Percentiles rank a stretch among this genome's conserved stretches.
These are phyloP conservation scores for Metschnikowia kunwiensis DNA, from an alignment of 805 yeast genomes.

Conservation along the genomic window DNA sequence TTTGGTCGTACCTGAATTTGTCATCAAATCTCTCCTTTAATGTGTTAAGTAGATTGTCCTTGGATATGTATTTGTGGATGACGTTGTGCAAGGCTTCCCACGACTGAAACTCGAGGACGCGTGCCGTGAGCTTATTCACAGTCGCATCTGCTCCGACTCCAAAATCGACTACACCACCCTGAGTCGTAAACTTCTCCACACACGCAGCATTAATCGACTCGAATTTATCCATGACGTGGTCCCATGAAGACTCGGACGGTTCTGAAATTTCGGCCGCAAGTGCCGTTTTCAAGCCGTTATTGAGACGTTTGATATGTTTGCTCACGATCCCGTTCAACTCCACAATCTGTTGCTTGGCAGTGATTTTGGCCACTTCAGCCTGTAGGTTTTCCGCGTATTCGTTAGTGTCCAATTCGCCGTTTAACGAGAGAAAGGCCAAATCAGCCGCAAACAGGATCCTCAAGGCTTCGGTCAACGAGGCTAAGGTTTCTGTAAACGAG, in stretches of 20 bases:
- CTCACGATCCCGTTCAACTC: conserved; percentile 33
- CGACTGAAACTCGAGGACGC: conserved; percentile 48
- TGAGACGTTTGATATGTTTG: conserved; percentile 47
- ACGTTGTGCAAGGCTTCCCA: conserved; percentile 65
- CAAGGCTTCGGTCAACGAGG: conserved; percentile 12
- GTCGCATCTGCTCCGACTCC: conserved; percentile 55
- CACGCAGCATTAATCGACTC: conserved; percentile 51
- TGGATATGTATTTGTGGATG: conserved; percentile 59
- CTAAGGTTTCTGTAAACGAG: conserved; percentile 16
- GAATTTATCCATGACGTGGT: conserved; percentile 19
- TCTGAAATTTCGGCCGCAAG: conserved; percentile 45
- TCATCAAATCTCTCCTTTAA: conserved; percentile 82
- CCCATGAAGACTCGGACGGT: conserved; percentile 42
- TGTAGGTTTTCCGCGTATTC: conserved; percentile 16
- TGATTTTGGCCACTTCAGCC: conserved; percentile 23
- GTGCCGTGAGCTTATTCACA: conserved; percentile 40
- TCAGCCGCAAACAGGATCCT: conserved; percentile 14
- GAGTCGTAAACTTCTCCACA: conserved; percentile 11
- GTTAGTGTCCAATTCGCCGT: conserved; percentile 28
- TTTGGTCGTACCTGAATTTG: conserved; percentile 74
- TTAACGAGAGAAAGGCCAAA: conserved; percentile 25
- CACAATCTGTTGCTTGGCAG: conserved; percentile 32
- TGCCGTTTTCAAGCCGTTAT: conserved; percentile 47
- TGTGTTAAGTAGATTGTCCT: conserved; percentile 61
- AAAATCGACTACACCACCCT: conserved; percentile 49